A percentile compares a stretch with the other conserved stretches of the same genome.
Evolutionary conservation across 2,329 filamentous ascomycete genomes (phyloP).

Genomic region (Juglanconis sp.): DNA sequence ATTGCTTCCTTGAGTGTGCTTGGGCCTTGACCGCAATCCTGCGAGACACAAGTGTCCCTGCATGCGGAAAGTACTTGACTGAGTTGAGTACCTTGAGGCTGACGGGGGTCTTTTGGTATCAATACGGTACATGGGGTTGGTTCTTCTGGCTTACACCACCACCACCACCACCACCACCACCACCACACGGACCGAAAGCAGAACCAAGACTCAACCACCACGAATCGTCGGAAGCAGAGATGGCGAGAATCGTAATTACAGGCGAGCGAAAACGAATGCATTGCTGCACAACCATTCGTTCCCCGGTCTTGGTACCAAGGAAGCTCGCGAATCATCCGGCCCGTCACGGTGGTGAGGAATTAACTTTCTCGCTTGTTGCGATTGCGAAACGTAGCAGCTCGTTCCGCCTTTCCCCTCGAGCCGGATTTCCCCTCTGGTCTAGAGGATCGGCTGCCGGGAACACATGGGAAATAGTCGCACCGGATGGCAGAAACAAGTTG

Average conservation of each 20-base stretch:
- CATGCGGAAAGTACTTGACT: neutral
- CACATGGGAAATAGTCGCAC: neutral
- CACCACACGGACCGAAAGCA: neutral
- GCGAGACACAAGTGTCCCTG: neutral
- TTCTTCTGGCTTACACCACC: neutral
- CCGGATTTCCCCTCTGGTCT: neutral
- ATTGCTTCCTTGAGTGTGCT: neutral
- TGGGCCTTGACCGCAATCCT: conserved; percentile 2
- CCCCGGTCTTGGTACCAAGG: neutral
- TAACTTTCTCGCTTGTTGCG: neutral
- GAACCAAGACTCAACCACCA: neutral
- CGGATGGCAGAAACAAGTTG: neutral
- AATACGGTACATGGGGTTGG: neutral
- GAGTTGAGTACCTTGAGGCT: neutral
- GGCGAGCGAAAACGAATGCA: neutral
- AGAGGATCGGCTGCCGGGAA: no score
- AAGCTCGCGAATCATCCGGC: neutral
- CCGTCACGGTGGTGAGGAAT: neutral
- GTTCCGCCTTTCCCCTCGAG: neutral
- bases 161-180: neutral
- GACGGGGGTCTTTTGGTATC: neutral
- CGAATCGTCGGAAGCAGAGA: conserved; percentile 3
- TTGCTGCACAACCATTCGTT: conserved; percentile 1
- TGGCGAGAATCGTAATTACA: neutral
- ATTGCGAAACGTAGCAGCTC: conserved; percentile 2